Conservation (phyloP, 2,329 filamentous ascomycete genomes). For the Dothideomycetes sp. region DNA sequence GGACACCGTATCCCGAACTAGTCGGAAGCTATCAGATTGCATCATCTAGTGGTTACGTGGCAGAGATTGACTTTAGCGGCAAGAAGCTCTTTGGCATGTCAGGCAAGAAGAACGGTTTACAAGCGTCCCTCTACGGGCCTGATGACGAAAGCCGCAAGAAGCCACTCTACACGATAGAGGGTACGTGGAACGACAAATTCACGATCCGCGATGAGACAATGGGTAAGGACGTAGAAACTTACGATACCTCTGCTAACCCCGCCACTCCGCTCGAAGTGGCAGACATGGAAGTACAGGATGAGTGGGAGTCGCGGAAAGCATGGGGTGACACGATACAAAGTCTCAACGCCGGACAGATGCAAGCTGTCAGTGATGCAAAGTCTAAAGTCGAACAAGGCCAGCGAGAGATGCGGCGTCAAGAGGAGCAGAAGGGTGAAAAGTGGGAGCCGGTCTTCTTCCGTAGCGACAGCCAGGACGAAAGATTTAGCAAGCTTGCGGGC, state of each 20-base stretch:
- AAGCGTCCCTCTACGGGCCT: conserved; percentile 23
- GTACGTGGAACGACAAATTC: conserved; percentile 31
- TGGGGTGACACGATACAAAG: conserved; percentile 30
- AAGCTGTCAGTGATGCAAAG: conserved; percentile 21
- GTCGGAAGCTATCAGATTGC: conserved; percentile 29
- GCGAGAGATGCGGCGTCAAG: conserved; percentile 28
- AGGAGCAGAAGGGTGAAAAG: conserved; percentile 22
- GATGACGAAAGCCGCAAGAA: conserved; percentile 21
- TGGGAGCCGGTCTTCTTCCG: conserved; percentile 33
- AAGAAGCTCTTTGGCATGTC: conserved; percentile 27
- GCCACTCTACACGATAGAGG: conserved; percentile 27
- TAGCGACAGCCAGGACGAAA: conserved; percentile 16
- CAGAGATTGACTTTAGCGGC: conserved; percentile 33
- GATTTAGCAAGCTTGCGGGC: conserved; percentile 19
- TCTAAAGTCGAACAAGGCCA: conserved; percentile 17
- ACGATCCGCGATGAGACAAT: conserved; percentile 23
- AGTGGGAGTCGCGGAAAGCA: conserved; percentile 33
- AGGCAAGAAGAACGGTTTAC: conserved; percentile 31
- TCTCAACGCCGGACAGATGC: conserved; percentile 31
- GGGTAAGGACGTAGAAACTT: conserved; percentile 25
- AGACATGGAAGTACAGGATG: conserved; percentile 25
- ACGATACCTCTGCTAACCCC: conserved; percentile 19
- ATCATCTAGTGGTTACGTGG: conserved; percentile 29
- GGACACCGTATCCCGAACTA: conserved; percentile 33
- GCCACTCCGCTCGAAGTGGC: conserved; percentile 14